A percentile compares a stretch with the other conserved stretches of the same genome.
Evolutionary conservation across 305 asterid species (phyloP).

Genomic region (Fraxinus platypoda): DNA sequence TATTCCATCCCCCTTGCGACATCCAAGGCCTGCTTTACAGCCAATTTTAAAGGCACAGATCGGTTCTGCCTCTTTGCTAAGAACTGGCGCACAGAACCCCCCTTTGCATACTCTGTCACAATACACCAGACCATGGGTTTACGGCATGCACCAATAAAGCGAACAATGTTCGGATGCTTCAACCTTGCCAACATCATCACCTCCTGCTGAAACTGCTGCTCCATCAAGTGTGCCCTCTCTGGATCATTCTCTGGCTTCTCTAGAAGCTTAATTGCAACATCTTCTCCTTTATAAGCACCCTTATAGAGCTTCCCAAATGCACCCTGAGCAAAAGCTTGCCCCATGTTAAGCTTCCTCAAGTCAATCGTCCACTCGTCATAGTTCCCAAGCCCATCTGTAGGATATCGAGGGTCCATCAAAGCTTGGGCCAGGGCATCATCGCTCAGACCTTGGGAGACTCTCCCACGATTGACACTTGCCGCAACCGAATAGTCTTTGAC

Average conservation of each 20-base stretch:
- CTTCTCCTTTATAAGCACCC: constrained; percentile 85
- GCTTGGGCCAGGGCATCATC: constrained; percentile 92
- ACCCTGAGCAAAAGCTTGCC: constrained; percentile 96
- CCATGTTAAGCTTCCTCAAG: constrained; percentile 89
- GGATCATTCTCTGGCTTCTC: constrained; percentile 87
- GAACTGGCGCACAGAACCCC: constrained; percentile 95
- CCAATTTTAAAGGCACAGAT: constrained; percentile 84
- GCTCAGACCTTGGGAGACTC: constrained; percentile 73
- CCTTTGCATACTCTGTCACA: constrained; percentile 94
- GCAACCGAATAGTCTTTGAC: constrained; percentile 78
- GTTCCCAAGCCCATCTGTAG: constrained; percentile 81
- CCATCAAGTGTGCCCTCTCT: constrained; percentile 84
- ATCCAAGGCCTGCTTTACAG: constrained; percentile 98
- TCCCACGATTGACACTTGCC: constrained; percentile 72
- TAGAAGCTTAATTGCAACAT: constrained; percentile 92
- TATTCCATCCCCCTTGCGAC: constrained; percentile 97
- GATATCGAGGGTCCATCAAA: constrained; percentile 75
- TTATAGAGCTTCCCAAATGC: constrained; percentile 93
- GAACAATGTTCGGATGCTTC: constrained; percentile 91
- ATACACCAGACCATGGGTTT: constrained; percentile 99
- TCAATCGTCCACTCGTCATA: constrained; percentile 97
- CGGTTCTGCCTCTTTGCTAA: constrained; percentile 81
- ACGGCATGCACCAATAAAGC: constrained; percentile 89
- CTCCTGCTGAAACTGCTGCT: constrained; percentile 96
- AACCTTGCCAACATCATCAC: constrained; percentile 90